Evolutionary conservation across 2,329 filamentous ascomycete species (phyloP), one percentile per base, ranked within the genome.

Genomic region (Calonectria henricotiae): DNA sequence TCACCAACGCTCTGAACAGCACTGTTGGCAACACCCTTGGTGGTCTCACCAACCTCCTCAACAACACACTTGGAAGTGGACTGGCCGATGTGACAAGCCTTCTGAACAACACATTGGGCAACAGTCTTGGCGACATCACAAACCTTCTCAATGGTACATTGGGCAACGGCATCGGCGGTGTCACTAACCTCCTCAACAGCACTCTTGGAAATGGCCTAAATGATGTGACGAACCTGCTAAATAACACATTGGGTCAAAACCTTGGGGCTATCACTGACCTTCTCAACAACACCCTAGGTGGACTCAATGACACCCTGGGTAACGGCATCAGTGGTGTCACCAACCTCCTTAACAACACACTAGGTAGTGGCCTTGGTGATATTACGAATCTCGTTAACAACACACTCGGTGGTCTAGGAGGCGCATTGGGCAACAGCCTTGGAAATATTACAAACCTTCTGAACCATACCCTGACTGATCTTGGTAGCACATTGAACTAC

Each of bases 361-460:
- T 55, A 4, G 46, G 46, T 12, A 25, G 25, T 4, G 8, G 46
- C n/a, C 46, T 49, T 30, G 46, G 46, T 30, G 46, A 49, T 23
- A 49, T 49, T 23, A 49, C 46, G 6, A 49, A 49, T 23, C 23
- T 49, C 7, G 46, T 49, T 2, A 25, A 25, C 51, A 55, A 25
- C 32, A 55, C 51, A 23, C 17, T 55, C 3, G 51, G 32, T 20
- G n/a, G 35, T 35, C 51, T 58, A 5, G 51, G 32, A 58, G 35
- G 35, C n/a, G 20, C 51, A 58, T 17, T 58, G 32, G 51, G 32
- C 20, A 58, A 58, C 51, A 58, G 20, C 35, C 51, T 58, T 27
- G 35, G 35, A n/a, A 58, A 58, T 13, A 58, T 58, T 15, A 58
- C 51, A 23, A 58, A 58, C 20, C 51, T 58, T 9, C 11, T 58